Conservation (phyloP, 1,284 basidiomycete species). For the Exobasidium rhododendri region DNA sequence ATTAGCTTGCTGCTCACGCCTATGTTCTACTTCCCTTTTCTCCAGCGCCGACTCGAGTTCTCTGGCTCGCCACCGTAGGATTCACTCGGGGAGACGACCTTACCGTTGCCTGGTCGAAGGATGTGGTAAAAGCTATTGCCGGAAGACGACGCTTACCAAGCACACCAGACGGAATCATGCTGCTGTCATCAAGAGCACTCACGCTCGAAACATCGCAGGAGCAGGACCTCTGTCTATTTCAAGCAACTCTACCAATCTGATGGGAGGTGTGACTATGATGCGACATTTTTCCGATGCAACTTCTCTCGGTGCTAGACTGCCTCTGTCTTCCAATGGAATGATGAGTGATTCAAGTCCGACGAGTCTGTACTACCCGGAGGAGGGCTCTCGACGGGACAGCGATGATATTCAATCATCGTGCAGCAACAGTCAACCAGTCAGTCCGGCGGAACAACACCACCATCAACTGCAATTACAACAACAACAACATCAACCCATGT, state of each 20-base stretch:
- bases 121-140: conserved; percentile 50
- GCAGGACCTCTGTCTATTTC: conserved; percentile 6
- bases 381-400: not conserved
- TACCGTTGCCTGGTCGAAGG: conserved; percentile 51
- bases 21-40: no score
- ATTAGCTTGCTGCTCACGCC: no score
- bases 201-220: conserved; percentile 1
- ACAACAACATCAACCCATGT: not conserved
- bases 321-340: not conserved
- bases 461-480: not conserved
- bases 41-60: conserved; percentile 60
- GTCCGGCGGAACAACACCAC: not conserved
- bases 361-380: not conserved
- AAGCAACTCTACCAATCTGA: conserved; percentile 9
- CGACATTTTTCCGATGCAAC: not conserved
- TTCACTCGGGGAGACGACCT: conserved; percentile 61
- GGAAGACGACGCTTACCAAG: conserved; percentile 58
- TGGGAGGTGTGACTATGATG: not conserved
- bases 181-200: conserved; percentile 4
- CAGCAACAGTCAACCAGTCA: not conserved
- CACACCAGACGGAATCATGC: conserved; percentile 55
- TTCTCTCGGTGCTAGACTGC: not conserved
- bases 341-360: not conserved
- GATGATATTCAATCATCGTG: not conserved
- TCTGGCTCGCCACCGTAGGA: conserved; percentile 67